Base-by-base conservation (phyloP, 2,329 filamentous ascomycete genomes). In the Neonectria ditissima region DNA sequence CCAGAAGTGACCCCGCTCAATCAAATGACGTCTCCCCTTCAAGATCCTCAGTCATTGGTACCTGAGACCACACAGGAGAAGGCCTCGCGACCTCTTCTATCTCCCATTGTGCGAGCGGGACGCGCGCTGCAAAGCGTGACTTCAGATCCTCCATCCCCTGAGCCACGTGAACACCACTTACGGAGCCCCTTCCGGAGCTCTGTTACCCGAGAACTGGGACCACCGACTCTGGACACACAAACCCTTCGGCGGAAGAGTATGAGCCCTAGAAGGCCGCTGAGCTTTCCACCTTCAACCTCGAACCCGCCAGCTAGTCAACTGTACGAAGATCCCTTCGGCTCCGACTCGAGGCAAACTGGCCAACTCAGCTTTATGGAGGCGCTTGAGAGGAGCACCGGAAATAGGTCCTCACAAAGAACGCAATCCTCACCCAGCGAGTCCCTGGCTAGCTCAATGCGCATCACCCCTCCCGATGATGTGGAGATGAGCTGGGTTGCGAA, bases 101-200 rank as follows among this genome's bases (percentile, higher is more conserved):
- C 86, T 5, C 86, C 87, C 2, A 88, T 88, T 37, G 83, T 89
- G n/a, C 81, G 86, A 48, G 86, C 82, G 26, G 86, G 86, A 3
- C 80, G 84, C 51, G 85, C 82, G 30, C 75, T 89, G 14, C 86
- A 88, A 69, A 86, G 81, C 62, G 83, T 89, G 39, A 86, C 87
- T 11, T 87, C 86, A 0, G 86, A 88, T 65, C 84, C 85, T 8
- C 85, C 86, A 0, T 88, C 87, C 0, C 86, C 87, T 1, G 83
- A 84, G 54, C 80, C 76, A 7, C 80, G 79, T n/a, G 83, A 85
- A 45, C 80, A 80, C 34, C 81, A 83, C 11, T 76, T 89, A 2
- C 81, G 86, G 14, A 89, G 87, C 59, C 87, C 87, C 0, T 89
- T 89, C 66, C 80, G 83, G 55, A 76, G 77, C 44, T 79, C 79